These are phyloP conservation scores for Hypoxylon fragiforme DNA, from an alignment of 495 filamentous ascomycete species.

Conservation along the genomic window DNA sequence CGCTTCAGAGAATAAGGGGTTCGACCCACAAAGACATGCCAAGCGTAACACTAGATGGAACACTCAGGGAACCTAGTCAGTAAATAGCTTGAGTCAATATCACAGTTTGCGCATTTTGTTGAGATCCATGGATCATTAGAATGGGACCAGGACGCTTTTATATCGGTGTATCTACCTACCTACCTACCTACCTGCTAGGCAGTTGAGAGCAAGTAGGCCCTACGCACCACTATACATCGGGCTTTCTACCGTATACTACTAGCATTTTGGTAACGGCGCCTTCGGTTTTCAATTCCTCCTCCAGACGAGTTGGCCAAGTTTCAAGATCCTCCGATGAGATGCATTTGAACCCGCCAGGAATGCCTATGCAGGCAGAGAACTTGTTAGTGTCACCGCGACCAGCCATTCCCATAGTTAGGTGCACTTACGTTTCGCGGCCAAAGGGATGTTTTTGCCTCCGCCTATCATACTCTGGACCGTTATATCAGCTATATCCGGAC, in stretches of 20 bases:
- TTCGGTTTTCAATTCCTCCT: constrained; percentile 13
- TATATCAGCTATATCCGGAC: not conserved
- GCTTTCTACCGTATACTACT: constrained; percentile 11
- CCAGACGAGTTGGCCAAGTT: constrained; percentile 6
- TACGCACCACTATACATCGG: not conserved
- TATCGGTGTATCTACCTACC: no score
- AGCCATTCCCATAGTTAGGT: not conserved
- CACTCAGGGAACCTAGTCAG: no score
- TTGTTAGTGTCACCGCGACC: not conserved
- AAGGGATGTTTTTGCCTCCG: constrained; percentile 6
- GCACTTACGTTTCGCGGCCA: constrained; percentile 7
- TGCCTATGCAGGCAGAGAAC: not conserved
- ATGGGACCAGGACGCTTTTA: no score
- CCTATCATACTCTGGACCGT: constrained; percentile 7
- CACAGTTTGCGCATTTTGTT: no score
- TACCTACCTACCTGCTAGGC: no score
- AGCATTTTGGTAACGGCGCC: constrained; percentile 1
- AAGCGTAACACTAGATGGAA: no score
- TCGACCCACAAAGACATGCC: no score
- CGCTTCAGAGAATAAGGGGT: no score
- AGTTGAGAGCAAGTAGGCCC: no score
- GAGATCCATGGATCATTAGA: no score
- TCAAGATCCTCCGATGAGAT: constrained; percentile 12
- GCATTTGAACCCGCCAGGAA: constrained; percentile 10
- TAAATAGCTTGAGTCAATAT: no score